These are phyloP conservation scores for Dioszegia hungarica DNA, from an alignment of 768 basidiomycete species.

Conservation along the genomic window DNA sequence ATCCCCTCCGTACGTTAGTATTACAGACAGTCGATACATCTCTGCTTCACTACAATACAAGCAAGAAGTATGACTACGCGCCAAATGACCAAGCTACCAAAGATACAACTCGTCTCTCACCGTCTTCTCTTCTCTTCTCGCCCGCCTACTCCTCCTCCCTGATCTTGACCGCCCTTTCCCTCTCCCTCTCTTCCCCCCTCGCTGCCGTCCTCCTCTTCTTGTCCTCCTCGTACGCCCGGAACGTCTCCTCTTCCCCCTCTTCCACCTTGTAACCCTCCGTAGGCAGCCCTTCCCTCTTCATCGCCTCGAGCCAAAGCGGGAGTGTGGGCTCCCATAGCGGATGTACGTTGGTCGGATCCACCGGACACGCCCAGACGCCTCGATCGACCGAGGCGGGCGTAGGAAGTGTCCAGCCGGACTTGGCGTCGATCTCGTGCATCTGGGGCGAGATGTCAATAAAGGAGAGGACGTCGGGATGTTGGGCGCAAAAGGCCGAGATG, in stretches of 20 bases:
- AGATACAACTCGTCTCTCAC: background rate
- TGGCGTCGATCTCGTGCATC: slow-evolving; percentile 13
- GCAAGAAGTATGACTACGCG: too few relatives aligned
- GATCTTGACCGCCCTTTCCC: slow-evolving; percentile 19
- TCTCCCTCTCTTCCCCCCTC: slow-evolving; percentile 3
- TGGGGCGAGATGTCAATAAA: slow-evolving; percentile 31
- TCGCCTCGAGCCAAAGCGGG: slow-evolving; percentile 35
- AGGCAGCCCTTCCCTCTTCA: slow-evolving; percentile 23
- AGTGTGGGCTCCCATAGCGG: slow-evolving; percentile 43
- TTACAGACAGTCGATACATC: too few relatives aligned
- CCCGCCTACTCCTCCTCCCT: slow-evolving; percentile 21
- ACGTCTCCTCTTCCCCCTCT: slow-evolving; percentile 38
- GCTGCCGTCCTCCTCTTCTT: slow-evolving; percentile 27
- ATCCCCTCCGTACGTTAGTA: too few relatives aligned
- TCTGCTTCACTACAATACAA: background rate
- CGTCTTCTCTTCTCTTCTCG: background rate
- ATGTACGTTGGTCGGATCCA: slow-evolving; percentile 41
- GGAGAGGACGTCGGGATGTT: slow-evolving; percentile 21
- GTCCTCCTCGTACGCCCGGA: slow-evolving; percentile 36
- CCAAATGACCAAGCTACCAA: too few relatives aligned
- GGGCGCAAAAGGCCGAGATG: slow-evolving; percentile 22
- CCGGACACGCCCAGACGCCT: slow-evolving; percentile 33
- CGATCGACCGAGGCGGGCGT: slow-evolving; percentile 25
- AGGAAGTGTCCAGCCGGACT: background rate
- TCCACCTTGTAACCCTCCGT: slow-evolving; percentile 20